These are phyloP conservation scores for Hygrophorus russula DNA, from an alignment of 768 basidiomycete species.

Conservation along the genomic window DNA sequence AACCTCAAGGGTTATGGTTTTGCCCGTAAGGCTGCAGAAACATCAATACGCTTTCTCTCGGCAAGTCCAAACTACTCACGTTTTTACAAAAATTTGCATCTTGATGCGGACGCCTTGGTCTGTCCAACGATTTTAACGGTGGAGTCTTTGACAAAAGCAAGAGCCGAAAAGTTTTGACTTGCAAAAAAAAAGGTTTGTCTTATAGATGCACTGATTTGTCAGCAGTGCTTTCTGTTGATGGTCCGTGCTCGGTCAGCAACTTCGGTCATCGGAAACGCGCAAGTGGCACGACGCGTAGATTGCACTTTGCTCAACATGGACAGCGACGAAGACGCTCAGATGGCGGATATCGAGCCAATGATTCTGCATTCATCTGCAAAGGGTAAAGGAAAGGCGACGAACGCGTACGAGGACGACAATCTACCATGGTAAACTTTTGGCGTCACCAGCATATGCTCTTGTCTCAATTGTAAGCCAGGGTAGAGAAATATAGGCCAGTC, in stretches of 20 bases:
- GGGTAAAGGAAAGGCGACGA: conserved; percentile 60
- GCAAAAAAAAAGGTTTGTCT: too few species aligned
- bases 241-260: conserved; percentile 22
- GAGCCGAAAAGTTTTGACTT: conserved; percentile 27
- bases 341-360: conserved; percentile 35
- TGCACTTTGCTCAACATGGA: conserved; percentile 28
- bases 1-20: conserved; percentile 97
- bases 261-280: conserved; percentile 3
- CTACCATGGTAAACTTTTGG: conserved; percentile 64
- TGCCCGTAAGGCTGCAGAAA: conserved; percentile 79
- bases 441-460: conserved; percentile 1
- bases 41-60: neutral
- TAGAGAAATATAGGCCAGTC: conserved; percentile 94
- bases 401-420: conserved; percentile 45
- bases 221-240: conserved; percentile 22
- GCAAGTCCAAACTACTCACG: conserved; percentile 36
- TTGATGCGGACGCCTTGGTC: conserved; percentile 60
- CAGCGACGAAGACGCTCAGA: conserved; percentile 44
- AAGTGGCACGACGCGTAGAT: neutral
- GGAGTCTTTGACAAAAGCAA: conserved; percentile 91
- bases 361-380: conserved; percentile 29
- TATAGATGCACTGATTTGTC: too few species aligned
- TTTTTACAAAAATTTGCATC: conserved; percentile 99
- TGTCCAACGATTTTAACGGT: conserved; percentile 84
- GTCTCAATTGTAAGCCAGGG: conserved; percentile 40